A percentile compares a stretch with the other conserved stretches of the same genome.
Evolutionary conservation across 331 rosid genomes (phyloP).

Genomic region (Cydonia oblonga): DNA sequence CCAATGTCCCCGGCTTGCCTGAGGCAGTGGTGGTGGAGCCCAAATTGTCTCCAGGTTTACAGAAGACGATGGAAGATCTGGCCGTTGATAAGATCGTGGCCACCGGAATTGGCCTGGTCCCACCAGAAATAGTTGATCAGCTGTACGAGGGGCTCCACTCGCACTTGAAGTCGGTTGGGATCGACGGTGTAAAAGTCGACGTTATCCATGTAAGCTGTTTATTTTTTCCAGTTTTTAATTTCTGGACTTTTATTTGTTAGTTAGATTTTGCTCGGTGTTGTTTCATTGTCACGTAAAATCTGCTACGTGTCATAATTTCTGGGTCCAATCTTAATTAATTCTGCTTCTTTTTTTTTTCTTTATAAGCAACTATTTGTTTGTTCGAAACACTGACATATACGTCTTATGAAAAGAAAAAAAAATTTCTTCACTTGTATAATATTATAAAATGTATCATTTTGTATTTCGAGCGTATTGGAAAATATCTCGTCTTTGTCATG

Average conservation of each 20-base stretch:
- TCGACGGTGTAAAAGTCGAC: slow-evolving; percentile 90
- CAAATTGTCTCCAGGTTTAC: slow-evolving; percentile 39
- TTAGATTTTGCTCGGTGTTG: background rate
- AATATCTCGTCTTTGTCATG: accelerated
- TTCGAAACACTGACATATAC: too few species aligned
- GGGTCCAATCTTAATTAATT: too few species aligned
- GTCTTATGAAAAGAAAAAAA: too few species aligned
- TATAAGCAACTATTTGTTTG: too few species aligned
- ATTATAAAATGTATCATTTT: too few species aligned
- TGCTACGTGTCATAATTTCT: background rate
- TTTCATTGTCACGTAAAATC: background rate
- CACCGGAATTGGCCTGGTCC: slow-evolving; percentile 63
- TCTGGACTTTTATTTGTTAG: too few species aligned
- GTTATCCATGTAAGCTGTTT: slow-evolving; percentile 69
- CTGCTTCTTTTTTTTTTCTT: too few species aligned
- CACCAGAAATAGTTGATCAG: slow-evolving; percentile 46
- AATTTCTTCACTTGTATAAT: too few species aligned
- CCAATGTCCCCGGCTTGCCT: slow-evolving; percentile 53
- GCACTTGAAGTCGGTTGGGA: slow-evolving; percentile 49
- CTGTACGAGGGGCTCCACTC: slow-evolving; percentile 82
- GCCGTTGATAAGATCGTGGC: slow-evolving; percentile 78
- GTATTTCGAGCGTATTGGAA: too few species aligned
- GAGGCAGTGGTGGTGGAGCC: slow-evolving; percentile 41
- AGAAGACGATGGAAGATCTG: slow-evolving; percentile 71
- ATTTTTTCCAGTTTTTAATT: background rate